A percentile compares a stretch with the other conserved stretches of the same genome.
Evolutionary conservation across 805 yeast genomes (phyloP).

Genomic region (Priceomyces castillae): DNA sequence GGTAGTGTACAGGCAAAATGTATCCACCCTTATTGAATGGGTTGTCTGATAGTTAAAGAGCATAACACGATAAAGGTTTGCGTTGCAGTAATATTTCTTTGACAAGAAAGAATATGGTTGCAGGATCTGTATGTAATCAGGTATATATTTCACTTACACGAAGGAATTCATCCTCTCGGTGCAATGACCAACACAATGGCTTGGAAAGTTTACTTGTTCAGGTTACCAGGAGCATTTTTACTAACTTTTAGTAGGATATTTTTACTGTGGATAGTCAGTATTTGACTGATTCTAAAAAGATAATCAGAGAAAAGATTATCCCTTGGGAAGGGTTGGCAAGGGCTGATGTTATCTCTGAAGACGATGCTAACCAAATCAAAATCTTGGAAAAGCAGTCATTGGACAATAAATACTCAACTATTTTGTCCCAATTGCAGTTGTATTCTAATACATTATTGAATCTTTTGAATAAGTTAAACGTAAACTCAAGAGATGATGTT

Average conservation of each 20-base stretch:
- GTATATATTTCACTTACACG: too few species aligned
- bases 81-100: background rate
- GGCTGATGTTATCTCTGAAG: slow-evolving; percentile 60
- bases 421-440: slow-evolving; percentile 43
- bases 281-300: slow-evolving; percentile 61
- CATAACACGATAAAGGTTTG: background rate
- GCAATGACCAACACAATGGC: too few species aligned
- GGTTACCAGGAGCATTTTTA: background rate
- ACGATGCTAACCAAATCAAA: slow-evolving; percentile 64
- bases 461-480: slow-evolving; percentile 47
- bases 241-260: background rate
- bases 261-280: slow-evolving; percentile 52
- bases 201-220: too few species aligned
- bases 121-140: background rate
- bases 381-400: slow-evolving; percentile 48
- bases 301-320: slow-evolving; percentile 73
- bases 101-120: slow-evolving; percentile 1
- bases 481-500: slow-evolving; percentile 56
- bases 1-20: background rate
- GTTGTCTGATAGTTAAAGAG: background rate
- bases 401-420: slow-evolving; percentile 41
- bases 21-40: background rate
- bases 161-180: too few species aligned
- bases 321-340: slow-evolving; percentile 93
- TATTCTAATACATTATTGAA: slow-evolving; percentile 56